Base-by-base conservation (phyloP, 2,329 filamentous ascomycete species). In the Venturiaceae sp. region DNA sequence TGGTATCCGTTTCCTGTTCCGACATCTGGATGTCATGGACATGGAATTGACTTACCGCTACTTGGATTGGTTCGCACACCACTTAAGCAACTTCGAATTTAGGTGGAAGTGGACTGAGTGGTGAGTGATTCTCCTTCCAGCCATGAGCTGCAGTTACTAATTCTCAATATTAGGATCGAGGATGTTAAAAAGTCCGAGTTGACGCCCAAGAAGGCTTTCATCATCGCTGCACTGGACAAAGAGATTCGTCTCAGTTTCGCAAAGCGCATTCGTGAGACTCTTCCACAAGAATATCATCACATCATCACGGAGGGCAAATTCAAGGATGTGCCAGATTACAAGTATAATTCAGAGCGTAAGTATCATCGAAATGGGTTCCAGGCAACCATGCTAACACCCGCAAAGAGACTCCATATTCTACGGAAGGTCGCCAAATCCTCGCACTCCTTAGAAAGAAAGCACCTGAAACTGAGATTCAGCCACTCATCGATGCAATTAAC, bases 101-200 rank as follows among this genome's bases (percentile, higher is more conserved):
- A 94, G 94, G 9, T 99, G 94, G 94, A 97, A 97, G 74, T 99
- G 94, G 94, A 86, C 88, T 16, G 94, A 99, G 75, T 99, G 94
- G 94, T 83, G 72, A 66, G 78, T 74, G 19, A 21, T 16, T 19
- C 26, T 33, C 13, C 2, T 26, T n/a, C n/a, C n/a, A n/a, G n/a
- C n/a, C n/a, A 13, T 9, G 30, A 55, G n/a, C 9, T 44, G 11
- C 37, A 19, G 54, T 62, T 41, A 28, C 44, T 55, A 28, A 58
- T 33, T 16, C 11, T 53, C 33, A 19, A 33, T 28, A 16, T 9
- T 53, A 85, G 82, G 82, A 81, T 88, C 53, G 90, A 92, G 16
- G 91, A 97, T 69, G 84, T 96, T 16, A 80, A 84, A 46, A 80
- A 95, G 28, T 82, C 89, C 0, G 78, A 86, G 61, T 75, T 94